A percentile compares a stretch with the other conserved stretches of the same genome.
These are phyloP conservation scores for Trichoderma aggressivum DNA, from an alignment of 2,329 filamentous ascomycete genomes.

Conservation along the genomic window DNA sequence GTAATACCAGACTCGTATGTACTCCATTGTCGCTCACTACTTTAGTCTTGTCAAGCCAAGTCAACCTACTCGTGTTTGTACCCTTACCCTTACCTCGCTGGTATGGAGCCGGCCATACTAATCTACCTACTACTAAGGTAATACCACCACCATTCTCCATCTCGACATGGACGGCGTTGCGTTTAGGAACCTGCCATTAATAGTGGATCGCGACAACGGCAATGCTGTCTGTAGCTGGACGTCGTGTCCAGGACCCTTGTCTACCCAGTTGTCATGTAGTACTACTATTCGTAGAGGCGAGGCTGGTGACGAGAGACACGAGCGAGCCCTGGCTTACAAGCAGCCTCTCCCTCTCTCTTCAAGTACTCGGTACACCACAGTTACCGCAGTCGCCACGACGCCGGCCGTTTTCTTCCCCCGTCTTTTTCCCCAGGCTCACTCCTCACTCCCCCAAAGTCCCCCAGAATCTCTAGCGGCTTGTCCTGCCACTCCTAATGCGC, in stretches of 20 bases:
- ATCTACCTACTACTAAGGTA: too few relatives aligned
- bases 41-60: background rate
- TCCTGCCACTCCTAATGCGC: background rate
- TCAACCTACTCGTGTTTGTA: too few relatives aligned
- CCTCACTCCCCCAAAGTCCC: background rate
- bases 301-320: background rate
- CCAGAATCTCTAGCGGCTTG: conserved; percentile 9
- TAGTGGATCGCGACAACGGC: background rate
- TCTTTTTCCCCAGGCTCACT: conserved; percentile 10
- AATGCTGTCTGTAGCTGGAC: background rate
- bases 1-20: background rate
- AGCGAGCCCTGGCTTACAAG: background rate
- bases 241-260: background rate
- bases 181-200: background rate
- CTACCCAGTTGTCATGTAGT: background rate
- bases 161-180: background rate
- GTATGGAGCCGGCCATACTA: conserved; percentile 7
- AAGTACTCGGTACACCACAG: background rate
- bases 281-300: background rate
- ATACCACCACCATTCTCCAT: background rate
- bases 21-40: background rate
- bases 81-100: background rate
- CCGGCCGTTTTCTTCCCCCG: background rate
- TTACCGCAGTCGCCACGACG: background rate
- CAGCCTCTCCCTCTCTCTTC: too few relatives aligned